These are phyloP conservation scores for Citrus unshiu DNA, from an alignment of 345 rosid species.

Conservation along the genomic window DNA sequence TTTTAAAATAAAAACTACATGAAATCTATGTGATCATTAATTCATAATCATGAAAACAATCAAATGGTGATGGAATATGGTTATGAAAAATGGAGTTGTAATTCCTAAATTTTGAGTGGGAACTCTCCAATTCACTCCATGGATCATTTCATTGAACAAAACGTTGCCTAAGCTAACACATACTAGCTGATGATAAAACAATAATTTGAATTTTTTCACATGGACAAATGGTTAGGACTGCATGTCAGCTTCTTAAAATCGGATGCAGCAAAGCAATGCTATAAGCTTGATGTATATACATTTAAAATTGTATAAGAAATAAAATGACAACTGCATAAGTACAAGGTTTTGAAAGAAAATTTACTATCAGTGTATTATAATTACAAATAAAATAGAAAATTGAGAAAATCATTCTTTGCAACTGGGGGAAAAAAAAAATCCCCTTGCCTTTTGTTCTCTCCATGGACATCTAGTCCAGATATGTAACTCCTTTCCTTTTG, in stretches of 20 bases:
- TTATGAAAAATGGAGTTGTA: not conserved
- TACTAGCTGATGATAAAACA: not conserved
- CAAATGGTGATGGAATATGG: not conserved
- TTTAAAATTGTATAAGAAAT: not conserved
- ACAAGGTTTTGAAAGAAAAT: not conserved
- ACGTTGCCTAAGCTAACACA: not conserved
- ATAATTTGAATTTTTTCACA: not conserved
- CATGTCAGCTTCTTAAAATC: not conserved
- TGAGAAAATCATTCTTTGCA: too few species aligned
- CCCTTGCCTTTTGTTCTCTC: not conserved
- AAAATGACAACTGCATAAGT: not conserved
- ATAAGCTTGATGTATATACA: not conserved
- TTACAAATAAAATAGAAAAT: not conserved
- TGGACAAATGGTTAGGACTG: not conserved
- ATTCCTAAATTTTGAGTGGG: not conserved
- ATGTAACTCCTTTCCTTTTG: not conserved
- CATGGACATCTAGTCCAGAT: not conserved
- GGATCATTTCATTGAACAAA: not conserved
- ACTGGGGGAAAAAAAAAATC: too few species aligned
- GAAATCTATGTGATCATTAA: not conserved
- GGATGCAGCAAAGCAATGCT: not conserved
- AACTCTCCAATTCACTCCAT: not conserved
- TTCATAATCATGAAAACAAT: not conserved
- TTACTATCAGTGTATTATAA: not conserved
- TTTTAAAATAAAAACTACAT: not conserved